Evolutionary conservation across 768 basidiomycete species (phyloP).

Genomic region (Clitopilus passeckerianus): DNA sequence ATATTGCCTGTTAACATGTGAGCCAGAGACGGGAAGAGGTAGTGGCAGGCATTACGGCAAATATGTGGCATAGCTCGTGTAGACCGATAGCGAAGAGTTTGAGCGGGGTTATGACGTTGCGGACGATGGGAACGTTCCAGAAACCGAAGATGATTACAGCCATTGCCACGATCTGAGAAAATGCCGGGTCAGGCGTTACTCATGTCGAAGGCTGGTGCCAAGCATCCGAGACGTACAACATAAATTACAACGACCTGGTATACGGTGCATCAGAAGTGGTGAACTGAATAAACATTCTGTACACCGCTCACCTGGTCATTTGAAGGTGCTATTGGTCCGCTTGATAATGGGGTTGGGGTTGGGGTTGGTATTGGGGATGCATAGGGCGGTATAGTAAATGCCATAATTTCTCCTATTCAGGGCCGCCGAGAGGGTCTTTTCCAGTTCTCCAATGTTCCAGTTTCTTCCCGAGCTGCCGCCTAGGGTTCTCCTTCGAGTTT

Average conservation of each 20-base stretch:
- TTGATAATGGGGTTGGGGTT: constrained; percentile 21
- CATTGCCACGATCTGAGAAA: constrained; percentile 70
- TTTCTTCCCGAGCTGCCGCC: background rate
- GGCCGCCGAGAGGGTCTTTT: background rate
- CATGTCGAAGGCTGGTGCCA: background rate
- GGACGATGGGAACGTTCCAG: constrained; percentile 81
- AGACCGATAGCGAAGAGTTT: constrained; percentile 87
- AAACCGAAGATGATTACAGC: constrained; percentile 83
- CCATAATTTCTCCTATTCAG: constrained; percentile 11
- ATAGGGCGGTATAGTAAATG: constrained; percentile 31
- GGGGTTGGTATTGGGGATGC: constrained; percentile 37
- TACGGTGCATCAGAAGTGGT: constrained; percentile 17
- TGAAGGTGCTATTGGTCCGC: constrained; percentile 52
- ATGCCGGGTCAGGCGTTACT: constrained; percentile 3
- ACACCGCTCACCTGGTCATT: constrained; percentile 58
- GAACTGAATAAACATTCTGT: constrained; percentile 2
- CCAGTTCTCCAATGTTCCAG: background rate
- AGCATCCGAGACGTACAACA: constrained; percentile 46
- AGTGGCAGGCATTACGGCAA: constrained; percentile 38
- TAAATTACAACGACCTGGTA: constrained; percentile 68
- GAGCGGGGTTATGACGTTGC: constrained; percentile 76
- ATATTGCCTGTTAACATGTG: constrained; percentile 48
- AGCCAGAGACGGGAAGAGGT: constrained; percentile 1
- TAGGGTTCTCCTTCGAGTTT: background rate
- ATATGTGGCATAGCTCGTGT: constrained; percentile 85